phyloP scores from a whole-genome alignment of 2,329 filamentous ascomycete genomes.

The Ophidiomyces ophidiicola region DNA sequence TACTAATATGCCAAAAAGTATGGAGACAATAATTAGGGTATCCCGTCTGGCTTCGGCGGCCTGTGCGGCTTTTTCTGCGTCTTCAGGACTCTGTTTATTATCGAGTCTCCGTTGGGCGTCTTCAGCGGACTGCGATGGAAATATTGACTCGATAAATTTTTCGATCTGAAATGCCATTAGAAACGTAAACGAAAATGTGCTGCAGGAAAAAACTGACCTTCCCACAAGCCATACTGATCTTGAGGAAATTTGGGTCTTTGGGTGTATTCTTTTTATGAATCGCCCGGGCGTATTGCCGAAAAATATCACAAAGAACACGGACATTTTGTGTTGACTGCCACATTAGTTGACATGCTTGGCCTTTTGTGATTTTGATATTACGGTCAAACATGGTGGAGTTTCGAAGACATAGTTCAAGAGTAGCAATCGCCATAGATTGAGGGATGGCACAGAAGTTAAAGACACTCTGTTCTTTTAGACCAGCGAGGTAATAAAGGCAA shows the following conservation, averaged over 20 bases:
- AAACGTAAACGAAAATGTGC: background rate
- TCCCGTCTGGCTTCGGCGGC: conserved; percentile 43
- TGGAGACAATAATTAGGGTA: conserved; percentile 23
- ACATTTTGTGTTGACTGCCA: conserved; percentile 85
- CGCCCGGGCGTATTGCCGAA: conserved; percentile 61
- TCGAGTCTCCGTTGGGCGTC: conserved; percentile 35
- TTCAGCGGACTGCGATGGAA: conserved; percentile 69
- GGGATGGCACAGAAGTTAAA: conserved; percentile 99
- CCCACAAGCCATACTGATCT: conserved; percentile 81
- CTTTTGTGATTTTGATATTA: conserved; percentile 95
- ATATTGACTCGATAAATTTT: conserved; percentile 88
- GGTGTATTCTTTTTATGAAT: conserved; percentile 94
- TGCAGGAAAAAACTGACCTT: conserved; percentile 46
- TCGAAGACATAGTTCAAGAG: conserved; percentile 79
- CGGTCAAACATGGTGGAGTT: conserved; percentile 75
- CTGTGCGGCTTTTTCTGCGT: conserved; percentile 35
- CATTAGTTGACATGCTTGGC: conserved; percentile 85
- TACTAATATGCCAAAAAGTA: conserved; percentile 56
- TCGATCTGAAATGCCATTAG: conserved; percentile 52
- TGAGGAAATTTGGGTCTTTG: conserved; percentile 78
- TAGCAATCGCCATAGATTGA: conserved; percentile 94
- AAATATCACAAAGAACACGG: conserved; percentile 64
- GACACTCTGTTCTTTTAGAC: conserved; percentile 85
- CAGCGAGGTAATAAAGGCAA: conserved; percentile 95
- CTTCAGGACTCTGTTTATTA: conserved; percentile 46